phyloP scores from a whole-genome alignment of 2,329 filamentous ascomycete species.

The Escovopsis sp. region DNA sequence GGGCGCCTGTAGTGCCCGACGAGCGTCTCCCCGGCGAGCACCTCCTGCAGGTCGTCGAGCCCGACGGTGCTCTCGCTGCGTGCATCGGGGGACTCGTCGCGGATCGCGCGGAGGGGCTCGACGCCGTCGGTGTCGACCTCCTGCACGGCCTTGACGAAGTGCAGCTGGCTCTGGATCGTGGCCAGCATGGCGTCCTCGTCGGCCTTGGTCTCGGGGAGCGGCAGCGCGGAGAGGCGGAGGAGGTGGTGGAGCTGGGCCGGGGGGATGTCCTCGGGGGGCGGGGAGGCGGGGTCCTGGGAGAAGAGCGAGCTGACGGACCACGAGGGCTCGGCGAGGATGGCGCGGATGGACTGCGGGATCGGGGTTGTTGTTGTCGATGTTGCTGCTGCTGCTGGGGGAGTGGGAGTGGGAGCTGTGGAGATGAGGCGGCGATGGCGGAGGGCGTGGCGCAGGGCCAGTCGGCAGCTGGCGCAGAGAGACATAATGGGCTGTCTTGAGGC shows the following conservation, averaged over 20 bases:
- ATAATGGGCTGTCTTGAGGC: constrained; percentile 8
- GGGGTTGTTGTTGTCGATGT: not conserved
- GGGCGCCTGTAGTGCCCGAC: constrained; percentile 40
- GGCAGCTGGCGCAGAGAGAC: constrained; percentile 18
- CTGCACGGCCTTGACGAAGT: constrained; percentile 82
- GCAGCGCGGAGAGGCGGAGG: constrained; percentile 77
- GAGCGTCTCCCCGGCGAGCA: constrained; percentile 44
- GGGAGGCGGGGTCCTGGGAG: constrained; percentile 9
- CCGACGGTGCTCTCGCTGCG: constrained; percentile 45
- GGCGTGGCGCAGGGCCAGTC: constrained; percentile 12
- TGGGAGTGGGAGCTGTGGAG: constrained; percentile 4
- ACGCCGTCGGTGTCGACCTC: constrained; percentile 59
- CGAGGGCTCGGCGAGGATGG: constrained; percentile 53
- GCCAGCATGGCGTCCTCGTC: constrained; percentile 59
- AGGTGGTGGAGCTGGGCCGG: constrained; percentile 64
- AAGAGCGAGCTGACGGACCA: constrained; percentile 77
- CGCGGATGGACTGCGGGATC: constrained; percentile 12
- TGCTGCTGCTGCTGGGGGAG: constrained; percentile 1
- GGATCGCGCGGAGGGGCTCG: constrained; percentile 60
- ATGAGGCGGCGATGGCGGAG: constrained; percentile 5
- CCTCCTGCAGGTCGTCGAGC: constrained; percentile 39
- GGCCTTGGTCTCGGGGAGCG: constrained; percentile 44
- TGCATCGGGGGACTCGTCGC: constrained; percentile 60
- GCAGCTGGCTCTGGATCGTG: constrained; percentile 67
- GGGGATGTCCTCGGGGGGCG: constrained; percentile 35